Conservation (phyloP, 192 early-diverging fungal species). For the Physocladia obscura region DNA sequence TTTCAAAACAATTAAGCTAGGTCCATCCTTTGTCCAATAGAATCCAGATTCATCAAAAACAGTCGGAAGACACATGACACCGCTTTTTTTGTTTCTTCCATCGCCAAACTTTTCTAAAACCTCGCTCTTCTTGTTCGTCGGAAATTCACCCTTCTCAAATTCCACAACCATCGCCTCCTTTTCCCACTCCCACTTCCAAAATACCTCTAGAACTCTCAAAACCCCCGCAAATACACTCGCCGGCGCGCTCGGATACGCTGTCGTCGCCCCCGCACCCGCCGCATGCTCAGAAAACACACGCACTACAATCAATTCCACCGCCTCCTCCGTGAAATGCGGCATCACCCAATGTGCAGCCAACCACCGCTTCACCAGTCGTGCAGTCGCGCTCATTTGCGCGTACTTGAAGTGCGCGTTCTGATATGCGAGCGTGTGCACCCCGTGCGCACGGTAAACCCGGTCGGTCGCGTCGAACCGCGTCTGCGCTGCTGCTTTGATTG, state of each 20-base stretch:
- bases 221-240: constrained; percentile 69
- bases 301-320: constrained; percentile 74
- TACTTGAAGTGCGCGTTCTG: constrained; percentile 73
- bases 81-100: constrained; percentile 28
- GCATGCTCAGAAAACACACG: constrained; percentile 67
- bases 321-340: constrained; percentile 64
- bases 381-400: constrained; percentile 74
- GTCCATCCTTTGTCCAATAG: constrained; percentile 60
- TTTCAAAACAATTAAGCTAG: constrained; percentile 57
- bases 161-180: constrained; percentile 74
- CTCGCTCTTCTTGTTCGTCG: constrained; percentile 27
- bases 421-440: constrained; percentile 63
- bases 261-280: no score
- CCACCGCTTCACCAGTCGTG: constrained; percentile 91
- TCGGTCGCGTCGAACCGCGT: constrained; percentile 39
- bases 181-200: constrained; percentile 75
- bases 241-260: constrained; percentile 52
- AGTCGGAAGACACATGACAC: constrained; percentile 68
- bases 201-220: constrained; percentile 68
- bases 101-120: constrained; percentile 44
- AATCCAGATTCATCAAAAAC: constrained; percentile 57
- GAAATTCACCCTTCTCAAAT: constrained; percentile 61
- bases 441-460: constrained; percentile 9
- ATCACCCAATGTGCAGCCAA: constrained; percentile 73
- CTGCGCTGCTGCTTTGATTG: constrained; percentile 6